phyloP scores from a whole-genome alignment of 176 grass and related monocot species.

The Tillandsia fasciculata region DNA sequence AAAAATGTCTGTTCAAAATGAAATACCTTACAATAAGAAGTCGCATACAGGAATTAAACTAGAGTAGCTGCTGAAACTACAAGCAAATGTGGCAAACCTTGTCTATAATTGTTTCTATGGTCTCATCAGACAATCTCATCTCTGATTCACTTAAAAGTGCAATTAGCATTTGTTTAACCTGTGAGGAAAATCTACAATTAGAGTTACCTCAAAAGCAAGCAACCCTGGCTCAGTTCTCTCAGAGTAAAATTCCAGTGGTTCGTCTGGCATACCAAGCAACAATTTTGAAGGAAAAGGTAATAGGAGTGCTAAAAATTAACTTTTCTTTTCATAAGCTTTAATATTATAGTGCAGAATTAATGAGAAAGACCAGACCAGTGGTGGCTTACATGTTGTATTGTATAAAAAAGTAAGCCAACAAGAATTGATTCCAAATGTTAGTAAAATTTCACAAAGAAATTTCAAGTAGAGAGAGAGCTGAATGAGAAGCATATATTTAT shows the following conservation, averaged over 20 bases:
- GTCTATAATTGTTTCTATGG: slow-evolving; percentile 80
- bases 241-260: neutral
- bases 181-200: slow-evolving; percentile 24
- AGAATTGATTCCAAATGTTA: no score
- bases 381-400: neutral
- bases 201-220: neutral
- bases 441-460: neutral
- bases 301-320: neutral
- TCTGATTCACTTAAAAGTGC: slow-evolving; percentile 91
- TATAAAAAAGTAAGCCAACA: neutral
- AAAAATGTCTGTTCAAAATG: slow-evolving; percentile 68
- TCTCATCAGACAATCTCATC: slow-evolving; percentile 88
- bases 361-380: neutral
- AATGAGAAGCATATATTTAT: no score
- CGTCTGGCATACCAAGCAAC: neutral
- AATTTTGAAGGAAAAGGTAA: neutral
- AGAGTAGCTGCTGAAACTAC: slow-evolving; percentile 11
- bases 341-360: neutral
- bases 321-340: neutral
- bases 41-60: slow-evolving; percentile 1
- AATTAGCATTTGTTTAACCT: slow-evolving; percentile 98
- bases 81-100: slow-evolving; percentile 53
- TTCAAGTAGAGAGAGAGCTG: neutral
- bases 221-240: neutral
- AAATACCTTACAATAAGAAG: slow-evolving; percentile 6